A percentile compares a stretch with the other conserved stretches of the same genome.
These are phyloP conservation scores for Cetraspora pellucida DNA, from an alignment of 192 early-diverging fungal species.

Conservation along the genomic window DNA sequence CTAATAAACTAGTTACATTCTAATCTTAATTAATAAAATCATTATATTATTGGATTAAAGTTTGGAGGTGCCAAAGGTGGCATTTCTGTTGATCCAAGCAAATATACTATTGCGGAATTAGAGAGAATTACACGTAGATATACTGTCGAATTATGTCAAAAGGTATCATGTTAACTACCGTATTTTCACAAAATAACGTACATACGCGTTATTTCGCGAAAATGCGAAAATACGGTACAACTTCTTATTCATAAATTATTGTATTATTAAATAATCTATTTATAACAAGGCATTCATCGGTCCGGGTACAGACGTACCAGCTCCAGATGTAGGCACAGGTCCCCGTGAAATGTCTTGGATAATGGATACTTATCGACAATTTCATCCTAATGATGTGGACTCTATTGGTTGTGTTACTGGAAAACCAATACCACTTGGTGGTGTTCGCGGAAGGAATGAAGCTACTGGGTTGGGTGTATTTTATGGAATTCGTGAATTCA, in stretches of 20 bases:
- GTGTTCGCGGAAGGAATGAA: conserved; percentile 81
- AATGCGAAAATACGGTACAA: no score
- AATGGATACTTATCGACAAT: conserved; percentile 83
- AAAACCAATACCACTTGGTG: conserved; percentile 76
- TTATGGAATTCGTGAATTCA: conserved; percentile 80
- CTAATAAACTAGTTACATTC: not conserved
- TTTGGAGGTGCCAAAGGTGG: conserved; percentile 82
- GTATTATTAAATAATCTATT: not conserved
- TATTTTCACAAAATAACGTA: no score
- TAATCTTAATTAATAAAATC: no score
- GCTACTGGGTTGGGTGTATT: conserved; percentile 83
- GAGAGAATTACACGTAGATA: conserved; percentile 83
- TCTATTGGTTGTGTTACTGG: conserved; percentile 83
- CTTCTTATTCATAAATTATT: not conserved
- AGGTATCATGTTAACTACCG: conserved; percentile 39
- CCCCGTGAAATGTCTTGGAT: conserved; percentile 87
- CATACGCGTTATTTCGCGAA: no score
- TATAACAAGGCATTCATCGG: conserved; percentile 70
- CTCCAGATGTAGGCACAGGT: conserved; percentile 81
- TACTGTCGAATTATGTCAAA: conserved; percentile 82
- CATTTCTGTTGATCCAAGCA: conserved; percentile 78
- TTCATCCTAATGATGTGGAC: conserved; percentile 78
- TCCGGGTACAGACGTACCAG: conserved; percentile 80
- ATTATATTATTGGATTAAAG: not conserved
- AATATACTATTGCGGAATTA: conserved; percentile 70